A percentile compares a stretch with the other conserved stretches of the same genome.
Evolutionary conservation across 306 rosid genomes (phyloP).

Genomic region (Ceratonia siliqua): DNA sequence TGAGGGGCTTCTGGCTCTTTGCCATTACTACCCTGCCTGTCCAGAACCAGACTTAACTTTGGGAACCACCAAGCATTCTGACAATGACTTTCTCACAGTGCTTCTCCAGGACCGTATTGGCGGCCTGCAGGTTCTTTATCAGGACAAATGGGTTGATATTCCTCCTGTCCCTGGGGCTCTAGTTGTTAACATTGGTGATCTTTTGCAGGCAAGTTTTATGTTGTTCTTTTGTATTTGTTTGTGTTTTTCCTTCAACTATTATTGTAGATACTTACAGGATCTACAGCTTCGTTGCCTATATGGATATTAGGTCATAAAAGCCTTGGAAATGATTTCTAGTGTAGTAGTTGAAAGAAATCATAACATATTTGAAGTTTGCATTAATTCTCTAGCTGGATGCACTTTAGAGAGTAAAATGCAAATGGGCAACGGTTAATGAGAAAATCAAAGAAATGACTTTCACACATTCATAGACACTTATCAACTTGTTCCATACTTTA

Average conservation of each 20-base stretch:
- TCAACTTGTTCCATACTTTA: no score
- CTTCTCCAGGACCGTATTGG: conserved; percentile 46
- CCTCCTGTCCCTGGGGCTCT: conserved; percentile 34
- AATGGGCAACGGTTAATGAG: no score
- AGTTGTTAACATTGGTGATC: conserved; percentile 36
- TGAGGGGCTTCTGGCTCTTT: conserved; percentile 5
- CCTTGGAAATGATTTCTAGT: no score
- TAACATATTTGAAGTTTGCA: neutral
- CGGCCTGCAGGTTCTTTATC: conserved; percentile 33
- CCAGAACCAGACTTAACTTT: conserved; percentile 40
- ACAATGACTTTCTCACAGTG: conserved; percentile 36
- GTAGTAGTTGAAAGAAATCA: no score
- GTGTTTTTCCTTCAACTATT: neutral
- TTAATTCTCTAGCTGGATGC: neutral
- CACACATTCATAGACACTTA: no score
- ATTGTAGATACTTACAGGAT: neutral
- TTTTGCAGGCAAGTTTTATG: conserved; percentile 40
- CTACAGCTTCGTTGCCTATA: neutral
- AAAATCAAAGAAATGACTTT: no score
- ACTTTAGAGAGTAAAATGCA: no score
- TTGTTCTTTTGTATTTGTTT: neutral
- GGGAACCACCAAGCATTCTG: conserved; percentile 32
- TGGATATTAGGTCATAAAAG: no score
- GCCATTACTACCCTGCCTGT: conserved; percentile 45
- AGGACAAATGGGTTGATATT: conserved; percentile 33